Evolutionary conservation across 495 filamentous ascomycete species (phyloP), one percentile per base, ranked within the genome.

Genomic region (Penicillium turbatum): DNA sequence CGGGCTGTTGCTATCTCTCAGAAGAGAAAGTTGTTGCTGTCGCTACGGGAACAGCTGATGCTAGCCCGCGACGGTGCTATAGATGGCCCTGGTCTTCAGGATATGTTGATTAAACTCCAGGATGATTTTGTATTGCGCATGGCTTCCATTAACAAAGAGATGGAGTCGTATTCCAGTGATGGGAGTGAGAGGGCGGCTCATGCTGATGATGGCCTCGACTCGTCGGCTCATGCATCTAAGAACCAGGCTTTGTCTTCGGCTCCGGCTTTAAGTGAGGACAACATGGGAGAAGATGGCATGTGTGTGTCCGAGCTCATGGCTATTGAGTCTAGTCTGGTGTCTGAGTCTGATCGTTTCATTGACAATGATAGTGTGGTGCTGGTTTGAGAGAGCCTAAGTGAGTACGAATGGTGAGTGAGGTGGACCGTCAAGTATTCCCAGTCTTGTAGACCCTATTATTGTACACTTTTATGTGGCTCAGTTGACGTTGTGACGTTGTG

Each of bases 81-180:
- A 82, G 79, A 88, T 30, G 83, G 81, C 6, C 72, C 73, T 5
- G 74, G 77, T 1, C 69, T 97, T 16, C 67, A 67, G 6, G 71
- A 71, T 16, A 93, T 89, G 79, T 65, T 97, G 48, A 75, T 72
- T 42, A 80, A 79, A 34, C 67, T 96, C 17, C 87, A 92, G 62
- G 81, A 80, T 46, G 87, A 96, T 46, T 96, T 96, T 64, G 78
- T 86, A 5, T 60, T 75, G 10, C 72, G 81, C 21, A 93, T 96
- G 89, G 74, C 79, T 51, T 74, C 78, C 15, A 79, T 89, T 35
- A 77, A 82, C 27, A 59, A 51, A 6, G 65, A 79, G 27, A 52
- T 61, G 26, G 32, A 51, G 11, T 49, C 55, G n/a, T 55, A 48
- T 1, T 37, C 16, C 10, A 42, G 45, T 24, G 57, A 59, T 27